Base-by-base conservation (phyloP, 2,329 filamentous ascomycete genomes). In the Hypomyces perniciosus region DNA sequence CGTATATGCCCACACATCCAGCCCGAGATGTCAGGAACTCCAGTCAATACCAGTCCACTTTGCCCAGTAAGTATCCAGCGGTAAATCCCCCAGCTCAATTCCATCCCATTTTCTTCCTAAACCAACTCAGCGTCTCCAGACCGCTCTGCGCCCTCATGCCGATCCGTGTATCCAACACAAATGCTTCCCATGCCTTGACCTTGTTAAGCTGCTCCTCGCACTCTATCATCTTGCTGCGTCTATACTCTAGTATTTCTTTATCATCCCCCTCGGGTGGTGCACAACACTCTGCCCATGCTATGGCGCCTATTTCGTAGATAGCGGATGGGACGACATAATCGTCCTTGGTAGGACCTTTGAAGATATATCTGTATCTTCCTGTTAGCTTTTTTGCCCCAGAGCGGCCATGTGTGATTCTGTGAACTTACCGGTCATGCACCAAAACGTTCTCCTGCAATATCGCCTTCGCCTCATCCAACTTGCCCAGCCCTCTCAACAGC, bases 271-370 rank as follows among this genome's bases (percentile, higher is more conserved):
- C 62, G 1, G 57, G 56, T 0, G 68, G 65, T 3, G 72, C 67
- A 58, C 72, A 76, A 47, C 74, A 76, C 61, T 92, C 86, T 51
- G 79, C 76, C 91, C 92, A 99, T 1, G 85, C 73, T 49, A 88
- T 81, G 6, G 87, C 89, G 0, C 84, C 90, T 73, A 93, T 81
- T 69, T 99, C 93, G 67, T 96, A 96, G 57, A 89, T 77, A 1
- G 87, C 90, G 1, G 84, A 81, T 0, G 92, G 88, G 6, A 79
- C 73, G 8, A 82, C 75, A 72, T 87, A 91, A 60, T 86, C 84
- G 52, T 91, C 86, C 51, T 77, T 82, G 2, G 78, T 73, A 0
- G 72, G 60, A 2, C 84, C 84, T 56, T 79, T 84, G 65, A 84
- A 83, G 9, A 68, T 61, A 1, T 67, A 57, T 44, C 80, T 83